Evolutionary conservation across 2,329 filamentous ascomycete genomes (phyloP), one percentile per base, ranked within the genome.

Genomic region (Fusarium nygamai): DNA sequence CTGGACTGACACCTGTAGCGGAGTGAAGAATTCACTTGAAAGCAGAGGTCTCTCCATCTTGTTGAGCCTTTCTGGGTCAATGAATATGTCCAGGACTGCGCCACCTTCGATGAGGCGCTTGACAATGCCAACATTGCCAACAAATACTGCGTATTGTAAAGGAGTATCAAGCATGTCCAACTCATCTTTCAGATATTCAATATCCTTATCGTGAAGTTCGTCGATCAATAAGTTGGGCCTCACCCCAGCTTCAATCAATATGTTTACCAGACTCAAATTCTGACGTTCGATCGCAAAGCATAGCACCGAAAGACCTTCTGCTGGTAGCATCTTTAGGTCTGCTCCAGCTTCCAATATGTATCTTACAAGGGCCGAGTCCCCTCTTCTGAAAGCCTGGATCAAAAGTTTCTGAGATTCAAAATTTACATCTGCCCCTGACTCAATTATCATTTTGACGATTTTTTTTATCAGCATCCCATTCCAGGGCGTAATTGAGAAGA

Each of bases 301-400:
- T 0, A 62, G 6, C 5, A 11, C 5, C 4, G 13, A 46, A 34
- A 34, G 5, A 2, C 17, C 17, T 3, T 4, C 2, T 6, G 5
- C 10, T 27, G 12, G 27, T 12, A 20, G 2, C 7, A 12, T 5
- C 22, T 81, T 80, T 14, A 80, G 67, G 31, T 79, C 72, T 0
- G 80, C 81, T 1, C 80, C 78, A 6, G 74, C 77, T 17, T 67
- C 66, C 5, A 85, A 72, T 16, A 85, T 67, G 4, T 66, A 43
- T 41, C 72, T 64, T 17, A 82, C 75, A 12, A 81, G 73, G 2
- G 63, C 60, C 3, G 38, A 46, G 57, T 83, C 74, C 4, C 77
- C 74, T 1, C 57, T 59, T n/a, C 0, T 1, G 9, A 14, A 6
- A 22, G 59, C 47, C 0, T 4, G 8, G 0, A 19, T 1, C 4